Percentiles rank a stretch among this genome's conserved stretches.
phyloP scores from a whole-genome alignment of 2,329 filamentous ascomycete species.

The Eutypella sp. region DNA sequence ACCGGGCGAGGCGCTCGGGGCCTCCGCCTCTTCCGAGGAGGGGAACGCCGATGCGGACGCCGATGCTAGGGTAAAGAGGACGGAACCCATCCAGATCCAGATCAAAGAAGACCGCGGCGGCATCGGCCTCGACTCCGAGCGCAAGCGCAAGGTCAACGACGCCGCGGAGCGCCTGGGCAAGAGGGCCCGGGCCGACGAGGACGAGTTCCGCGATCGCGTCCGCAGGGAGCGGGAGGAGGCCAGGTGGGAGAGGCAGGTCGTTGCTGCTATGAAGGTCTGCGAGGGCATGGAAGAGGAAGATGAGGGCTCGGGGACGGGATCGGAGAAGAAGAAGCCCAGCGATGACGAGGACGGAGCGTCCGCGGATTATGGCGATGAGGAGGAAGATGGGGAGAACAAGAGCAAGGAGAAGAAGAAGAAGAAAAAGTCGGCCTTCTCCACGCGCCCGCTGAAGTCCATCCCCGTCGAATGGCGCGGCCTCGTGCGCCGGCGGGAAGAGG shows the following conservation, averaged over 20 bases:
- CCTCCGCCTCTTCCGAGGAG: slow-evolving; percentile 37
- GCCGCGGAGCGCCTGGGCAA: slow-evolving; percentile 55
- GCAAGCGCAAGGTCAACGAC: slow-evolving; percentile 70
- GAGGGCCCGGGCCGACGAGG: slow-evolving; percentile 58
- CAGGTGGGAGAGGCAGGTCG: slow-evolving; percentile 63
- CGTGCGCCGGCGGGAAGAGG: slow-evolving; percentile 63
- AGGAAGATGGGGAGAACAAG: slow-evolving; percentile 14
- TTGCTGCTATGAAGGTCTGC: slow-evolving; percentile 75
- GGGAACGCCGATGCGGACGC: slow-evolving; percentile 11
- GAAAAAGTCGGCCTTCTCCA: slow-evolving; percentile 34
- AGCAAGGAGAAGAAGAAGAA: slow-evolving; percentile 23
- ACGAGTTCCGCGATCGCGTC: slow-evolving; percentile 69
- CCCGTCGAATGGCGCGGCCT: slow-evolving; percentile 78
- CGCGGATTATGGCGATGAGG: slow-evolving; percentile 8
- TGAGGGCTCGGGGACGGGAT: slow-evolving; percentile 19
- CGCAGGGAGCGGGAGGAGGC: slow-evolving; percentile 64
- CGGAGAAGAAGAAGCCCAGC: slow-evolving; percentile 4
- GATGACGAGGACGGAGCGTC: slow-evolving; percentile 6
- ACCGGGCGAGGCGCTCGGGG: slow-evolving; percentile 68
- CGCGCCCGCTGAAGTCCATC: slow-evolving; percentile 58
- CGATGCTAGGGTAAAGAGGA: slow-evolving; percentile 7
- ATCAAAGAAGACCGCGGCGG: slow-evolving; percentile 78
- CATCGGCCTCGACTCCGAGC: slow-evolving; percentile 77
- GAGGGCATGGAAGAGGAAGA: slow-evolving; percentile 71
- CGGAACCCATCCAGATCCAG: slow-evolving; percentile 71